A percentile compares a stretch with the other conserved stretches of the same genome.
Conservation (phyloP, 306 rosid species). For the Mimosa pudica region DNA sequence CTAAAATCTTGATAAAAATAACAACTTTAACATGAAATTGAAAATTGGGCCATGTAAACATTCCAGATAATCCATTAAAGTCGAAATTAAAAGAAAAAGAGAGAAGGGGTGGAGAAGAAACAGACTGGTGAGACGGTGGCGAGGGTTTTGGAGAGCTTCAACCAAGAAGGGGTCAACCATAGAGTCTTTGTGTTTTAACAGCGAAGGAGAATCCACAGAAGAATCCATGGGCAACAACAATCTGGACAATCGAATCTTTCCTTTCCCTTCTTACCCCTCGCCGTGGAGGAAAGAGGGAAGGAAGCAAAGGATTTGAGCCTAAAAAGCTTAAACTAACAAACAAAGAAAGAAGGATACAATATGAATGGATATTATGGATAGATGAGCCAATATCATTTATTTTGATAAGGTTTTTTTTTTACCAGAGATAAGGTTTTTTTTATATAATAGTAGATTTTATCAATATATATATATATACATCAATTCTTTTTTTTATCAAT, state of each 20-base stretch:
- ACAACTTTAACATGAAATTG: conserved; percentile 26
- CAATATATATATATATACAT: too few relatives aligned
- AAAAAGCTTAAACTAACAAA: conserved; percentile 24
- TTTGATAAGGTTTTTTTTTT: too few relatives aligned
- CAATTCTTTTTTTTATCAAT: too few relatives aligned
- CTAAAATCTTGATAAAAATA: neutral
- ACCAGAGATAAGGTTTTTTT: too few relatives aligned
- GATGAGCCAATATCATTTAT: too few relatives aligned
- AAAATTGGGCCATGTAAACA: conserved; percentile 10
- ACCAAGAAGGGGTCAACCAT: conserved; percentile 90
- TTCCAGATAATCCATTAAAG: conserved; percentile 35
- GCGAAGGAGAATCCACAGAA: conserved; percentile 43
- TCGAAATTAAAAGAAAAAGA: neutral
- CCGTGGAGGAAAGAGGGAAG: conserved; percentile 38
- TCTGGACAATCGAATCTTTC: neutral
- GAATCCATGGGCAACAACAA: conserved; percentile 53
- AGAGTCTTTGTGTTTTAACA: conserved; percentile 58
- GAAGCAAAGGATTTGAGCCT: conserved; percentile 45
- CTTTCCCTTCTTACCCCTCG: conserved; percentile 38
- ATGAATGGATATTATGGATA: too few relatives aligned
- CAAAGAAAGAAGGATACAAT: neutral
- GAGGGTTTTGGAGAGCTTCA: conserved; percentile 93
- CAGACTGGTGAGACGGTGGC: conserved; percentile 85
- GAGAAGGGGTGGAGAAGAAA: neutral
- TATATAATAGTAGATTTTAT: too few relatives aligned